phyloP scores from a whole-genome alignment of 352 stramenopile genomes.

The Aphanomyces cochlioides region DNA sequence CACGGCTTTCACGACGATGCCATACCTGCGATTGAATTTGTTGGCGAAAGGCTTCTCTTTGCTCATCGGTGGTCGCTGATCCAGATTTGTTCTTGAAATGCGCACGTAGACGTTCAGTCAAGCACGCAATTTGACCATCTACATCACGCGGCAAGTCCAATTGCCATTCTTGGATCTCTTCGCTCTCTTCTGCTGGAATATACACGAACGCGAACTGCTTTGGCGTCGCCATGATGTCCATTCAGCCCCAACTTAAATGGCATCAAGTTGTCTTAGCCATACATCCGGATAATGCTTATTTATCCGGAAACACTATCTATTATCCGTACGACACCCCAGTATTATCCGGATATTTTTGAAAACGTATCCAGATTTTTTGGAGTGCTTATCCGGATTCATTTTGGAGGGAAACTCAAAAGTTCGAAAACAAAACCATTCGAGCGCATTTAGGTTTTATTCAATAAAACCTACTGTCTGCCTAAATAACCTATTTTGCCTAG shows the following conservation, averaged over 20 bases:
- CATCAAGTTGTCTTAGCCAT: not conserved
- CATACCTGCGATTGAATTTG: slow-evolving; percentile 62
- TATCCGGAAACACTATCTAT: too few species aligned
- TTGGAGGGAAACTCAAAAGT: slow-evolving; percentile 3
- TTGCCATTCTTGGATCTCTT: slow-evolving; percentile 66
- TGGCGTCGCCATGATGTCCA: slow-evolving; percentile 22
- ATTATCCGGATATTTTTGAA: slow-evolving; percentile 5
- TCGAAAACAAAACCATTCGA: not conserved
- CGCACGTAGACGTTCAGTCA: slow-evolving; percentile 72
- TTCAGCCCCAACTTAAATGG: not conserved
- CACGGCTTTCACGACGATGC: not conserved
- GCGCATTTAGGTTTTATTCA: too few species aligned
- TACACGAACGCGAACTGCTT: slow-evolving; percentile 72
- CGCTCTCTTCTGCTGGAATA: slow-evolving; percentile 51
- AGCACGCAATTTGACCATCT: slow-evolving; percentile 69
- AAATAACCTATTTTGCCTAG: too few species aligned
- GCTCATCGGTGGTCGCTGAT: slow-evolving; percentile 39
- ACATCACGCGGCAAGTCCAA: slow-evolving; percentile 69
- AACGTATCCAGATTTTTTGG: not conserved
- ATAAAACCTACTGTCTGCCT: too few species aligned
- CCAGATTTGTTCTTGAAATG: slow-evolving; percentile 63
- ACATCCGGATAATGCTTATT: slow-evolving; percentile 1
- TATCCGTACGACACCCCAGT: not conserved
- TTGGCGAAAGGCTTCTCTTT: slow-evolving; percentile 77
- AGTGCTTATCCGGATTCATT: slow-evolving; percentile 3